phyloP scores from a whole-genome alignment of 768 basidiomycete species.

The Hygrocybe punicea region DNA sequence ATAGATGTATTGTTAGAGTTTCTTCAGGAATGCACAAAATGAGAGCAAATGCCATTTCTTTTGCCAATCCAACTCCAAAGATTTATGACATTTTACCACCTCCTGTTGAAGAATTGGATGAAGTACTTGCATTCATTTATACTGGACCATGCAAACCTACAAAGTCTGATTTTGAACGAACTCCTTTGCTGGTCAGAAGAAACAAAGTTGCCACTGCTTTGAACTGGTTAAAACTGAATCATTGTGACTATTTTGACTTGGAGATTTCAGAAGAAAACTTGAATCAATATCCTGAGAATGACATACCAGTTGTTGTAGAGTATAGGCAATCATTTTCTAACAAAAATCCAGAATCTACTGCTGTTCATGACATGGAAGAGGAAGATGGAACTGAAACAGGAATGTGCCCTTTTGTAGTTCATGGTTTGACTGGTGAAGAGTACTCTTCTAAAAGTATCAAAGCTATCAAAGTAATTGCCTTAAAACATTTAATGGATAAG shows the following conservation, averaged over 20 bases:
- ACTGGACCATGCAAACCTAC: slow-evolving; percentile 7
- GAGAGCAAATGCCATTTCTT: slow-evolving; percentile 22
- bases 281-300: slow-evolving; percentile 12
- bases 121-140: slow-evolving; percentile 6
- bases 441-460: slow-evolving; percentile 11
- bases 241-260: slow-evolving; percentile 11
- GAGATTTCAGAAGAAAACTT: slow-evolving; percentile 18
- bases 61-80: slow-evolving; percentile 21
- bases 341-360: slow-evolving; percentile 8
- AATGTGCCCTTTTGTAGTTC: slow-evolving; percentile 27
- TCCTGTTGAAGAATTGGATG: slow-evolving; percentile 16
- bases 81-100: slow-evolving; percentile 22
- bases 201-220: slow-evolving; percentile 11
- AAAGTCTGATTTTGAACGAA: slow-evolving; percentile 14
- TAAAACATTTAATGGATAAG: slow-evolving; percentile 15
- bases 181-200: slow-evolving; percentile 22
- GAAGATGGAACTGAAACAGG: slow-evolving; percentile 22
- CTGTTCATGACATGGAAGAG: slow-evolving; percentile 15
- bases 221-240: too few species aligned
- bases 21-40: too few species aligned
- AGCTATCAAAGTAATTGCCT: slow-evolving; percentile 12
- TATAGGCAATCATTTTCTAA: neutral
- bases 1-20: too few species aligned
- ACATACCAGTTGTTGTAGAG: slow-evolving; percentile 13
- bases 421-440: slow-evolving; percentile 23